Base-by-base conservation (phyloP, 2,329 filamentous ascomycete species). In the Coniella lustricola region DNA sequence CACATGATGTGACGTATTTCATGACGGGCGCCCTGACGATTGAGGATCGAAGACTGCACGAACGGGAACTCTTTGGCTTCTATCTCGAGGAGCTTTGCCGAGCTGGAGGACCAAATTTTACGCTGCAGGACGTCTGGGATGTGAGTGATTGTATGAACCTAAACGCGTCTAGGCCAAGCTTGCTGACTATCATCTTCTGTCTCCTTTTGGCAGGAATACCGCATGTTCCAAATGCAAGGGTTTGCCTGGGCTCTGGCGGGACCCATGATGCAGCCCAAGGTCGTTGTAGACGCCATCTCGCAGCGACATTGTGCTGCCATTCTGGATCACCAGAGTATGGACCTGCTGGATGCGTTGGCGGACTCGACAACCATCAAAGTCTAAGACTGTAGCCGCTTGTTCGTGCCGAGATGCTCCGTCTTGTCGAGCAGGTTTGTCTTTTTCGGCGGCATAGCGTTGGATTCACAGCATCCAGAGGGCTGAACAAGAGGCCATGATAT, bases 1-100 rank as follows among this genome's bases (percentile, higher is more conserved):
- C 72, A 50, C 69, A 72, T 48, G 70, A 72, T 44, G 55, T 72
- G 3, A 62, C 64, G 7, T 72, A 72, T 54, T 62, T 64, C 50
- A 60, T 72, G 56, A 65, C 65, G 1, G 60, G 63, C 3, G 62
- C 64, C 54, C 51, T 72, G 41, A 64, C 55, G 5, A 47, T 70
- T 7, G 65, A 67, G 50, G 64, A 70, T 45, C 65, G 69, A 13
- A 61, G 68, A n/a, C 57, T 57, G 9, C 62, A 68, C 31, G 68
- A 72, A 56, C 62, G 64, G 60, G 63, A 62, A 41, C 54, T 70
- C 12, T 54, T 66, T 20, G 59, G 65, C 29, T 60, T 64, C 47
- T 69, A 70, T 50, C 56, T 68, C 17, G 54, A 56, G 7, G 57
- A 59, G n/a, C 53, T 68, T 44, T 59, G 60, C 43, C 48, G 47